Conservation (phyloP, 2,329 filamentous ascomycete genomes). For the Neobulgaria alba region DNA sequence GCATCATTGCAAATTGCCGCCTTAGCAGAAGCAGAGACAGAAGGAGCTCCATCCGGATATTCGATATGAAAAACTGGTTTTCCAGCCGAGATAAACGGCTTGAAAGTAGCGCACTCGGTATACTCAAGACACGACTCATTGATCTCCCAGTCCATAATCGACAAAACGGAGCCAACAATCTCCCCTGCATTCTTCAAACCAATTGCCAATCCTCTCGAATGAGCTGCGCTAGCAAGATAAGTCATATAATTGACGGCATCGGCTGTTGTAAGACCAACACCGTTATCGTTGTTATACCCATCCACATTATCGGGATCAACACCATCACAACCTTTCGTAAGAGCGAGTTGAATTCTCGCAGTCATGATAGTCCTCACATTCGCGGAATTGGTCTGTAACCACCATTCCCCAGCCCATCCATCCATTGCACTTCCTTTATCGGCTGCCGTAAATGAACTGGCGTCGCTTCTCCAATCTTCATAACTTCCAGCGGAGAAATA, state of each 20-base stretch:
- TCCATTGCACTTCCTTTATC: slow-evolving; percentile 52
- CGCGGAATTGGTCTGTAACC: slow-evolving; percentile 50
- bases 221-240: slow-evolving; percentile 50
- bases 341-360: slow-evolving; percentile 48
- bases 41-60: slow-evolving; percentile 42
- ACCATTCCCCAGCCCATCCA: slow-evolving; percentile 59
- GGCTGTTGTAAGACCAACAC: slow-evolving; percentile 46
- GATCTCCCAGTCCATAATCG: slow-evolving; percentile 54
- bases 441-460: slow-evolving; percentile 38
- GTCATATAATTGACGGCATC: slow-evolving; percentile 51
- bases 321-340: slow-evolving; percentile 55
- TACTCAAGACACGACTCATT: slow-evolving; percentile 62
- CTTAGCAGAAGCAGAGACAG: slow-evolving; percentile 2
- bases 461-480: slow-evolving; percentile 54
- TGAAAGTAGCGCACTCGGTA: slow-evolving; percentile 49
- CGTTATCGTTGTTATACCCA: slow-evolving; percentile 56
- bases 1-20: slow-evolving; percentile 3
- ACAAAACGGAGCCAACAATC: slow-evolving; percentile 43
- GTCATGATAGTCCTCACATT: slow-evolving; percentile 59
- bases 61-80: slow-evolving; percentile 71
- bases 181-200: slow-evolving; percentile 62
- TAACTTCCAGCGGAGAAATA: slow-evolving; percentile 68
- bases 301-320: slow-evolving; percentile 67
- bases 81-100: slow-evolving; percentile 46
- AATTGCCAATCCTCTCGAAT: slow-evolving; percentile 46